Base-by-base conservation (phyloP, 1,284 basidiomycete species). In the Fomitopsis schrenkii region DNA sequence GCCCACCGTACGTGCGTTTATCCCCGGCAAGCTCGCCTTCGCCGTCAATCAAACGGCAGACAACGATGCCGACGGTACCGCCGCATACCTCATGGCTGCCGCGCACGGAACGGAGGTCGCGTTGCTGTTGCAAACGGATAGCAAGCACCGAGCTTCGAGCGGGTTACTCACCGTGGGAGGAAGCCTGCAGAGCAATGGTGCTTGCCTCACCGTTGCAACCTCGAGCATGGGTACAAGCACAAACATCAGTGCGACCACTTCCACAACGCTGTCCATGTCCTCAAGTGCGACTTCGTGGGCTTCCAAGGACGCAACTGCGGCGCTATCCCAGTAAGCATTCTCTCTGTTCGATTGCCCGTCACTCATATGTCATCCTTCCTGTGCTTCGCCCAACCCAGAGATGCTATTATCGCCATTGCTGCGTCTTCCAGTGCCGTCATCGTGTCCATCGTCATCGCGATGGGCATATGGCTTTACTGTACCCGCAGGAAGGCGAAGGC, bases 61-160 rank as follows among this genome's bases (percentile, higher is more conserved):
- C 44, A 64, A 60, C 14, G 55, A 67, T 55, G 45, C 65, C 5
- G 58, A 66, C 1, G 78, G 77, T n/a, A 68, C 64, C 3, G 80
- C 80, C 0, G 75, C 73, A 0, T 88, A 83, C 64, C 67, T 73
- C 28, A 76, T 85, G 75, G 75, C 70, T 53, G 77, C 76, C 9
- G 19, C 68, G 5, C 73, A 75, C 5, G 77, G 76, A 26, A 66
- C 71, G 10, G 71, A 80, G 42, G 73, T 82, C 1, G 70, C 82
- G 2, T 68, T 87, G 52, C 66, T 83, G 45, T 66, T 76, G 58
- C 68, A 59, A 33, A 71, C 74, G 57, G 63, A 59, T 12, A 63
- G 61, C 17, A 66, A 70, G 59, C 62, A 53, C 38, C 38, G 38
- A 26, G 69, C 74, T 59, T 67, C 72, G 14, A 72, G 72, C 7